Evolutionary conservation across 352 stramenopile species (phyloP).

Genomic region (Pythium dissotocum): DNA sequence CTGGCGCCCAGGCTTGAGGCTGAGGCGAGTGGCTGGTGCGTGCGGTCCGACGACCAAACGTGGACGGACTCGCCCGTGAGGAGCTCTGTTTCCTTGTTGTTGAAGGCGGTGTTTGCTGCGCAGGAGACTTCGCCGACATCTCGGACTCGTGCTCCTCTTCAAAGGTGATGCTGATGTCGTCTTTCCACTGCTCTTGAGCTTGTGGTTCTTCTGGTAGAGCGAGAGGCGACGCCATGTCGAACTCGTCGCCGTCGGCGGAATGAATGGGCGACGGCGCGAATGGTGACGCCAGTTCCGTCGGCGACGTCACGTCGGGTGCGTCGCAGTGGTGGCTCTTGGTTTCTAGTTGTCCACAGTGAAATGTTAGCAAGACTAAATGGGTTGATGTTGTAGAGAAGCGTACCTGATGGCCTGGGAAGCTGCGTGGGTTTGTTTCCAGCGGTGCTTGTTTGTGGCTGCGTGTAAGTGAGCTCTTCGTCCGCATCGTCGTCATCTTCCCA

Average conservation of each 20-base stretch:
- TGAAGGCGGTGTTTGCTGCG: not conserved
- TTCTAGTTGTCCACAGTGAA: not conserved
- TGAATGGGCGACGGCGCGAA: constrained; percentile 43
- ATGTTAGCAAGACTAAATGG: not conserved
- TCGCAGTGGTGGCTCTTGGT: not conserved
- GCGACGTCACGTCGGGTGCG: constrained; percentile 38
- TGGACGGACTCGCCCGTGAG: constrained; percentile 6
- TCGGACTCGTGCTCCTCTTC: constrained; percentile 15
- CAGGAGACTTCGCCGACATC: not conserved
- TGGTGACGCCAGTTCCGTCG: constrained; percentile 36
- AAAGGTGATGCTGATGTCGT: constrained; percentile 26
- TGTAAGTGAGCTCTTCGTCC: constrained; percentile 10
- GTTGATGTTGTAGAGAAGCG: not conserved
- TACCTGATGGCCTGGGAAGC: not conserved
- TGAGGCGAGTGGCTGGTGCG: constrained; percentile 2
- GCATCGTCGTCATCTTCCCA: constrained; percentile 37
- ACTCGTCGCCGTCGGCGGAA: constrained; percentile 45
- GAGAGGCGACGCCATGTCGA: constrained; percentile 68
- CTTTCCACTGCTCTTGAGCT: constrained; percentile 29
- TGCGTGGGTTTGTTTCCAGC: constrained; percentile 1
- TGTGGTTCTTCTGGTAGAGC: constrained; percentile 49
- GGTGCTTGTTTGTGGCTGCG: constrained; percentile 14
- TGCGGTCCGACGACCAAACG: not conserved
- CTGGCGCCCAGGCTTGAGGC: constrained; percentile 2
- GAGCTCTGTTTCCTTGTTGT: not conserved